Conservation (phyloP, 108 stramenopile species). For the Ochromonas danica region DNA sequence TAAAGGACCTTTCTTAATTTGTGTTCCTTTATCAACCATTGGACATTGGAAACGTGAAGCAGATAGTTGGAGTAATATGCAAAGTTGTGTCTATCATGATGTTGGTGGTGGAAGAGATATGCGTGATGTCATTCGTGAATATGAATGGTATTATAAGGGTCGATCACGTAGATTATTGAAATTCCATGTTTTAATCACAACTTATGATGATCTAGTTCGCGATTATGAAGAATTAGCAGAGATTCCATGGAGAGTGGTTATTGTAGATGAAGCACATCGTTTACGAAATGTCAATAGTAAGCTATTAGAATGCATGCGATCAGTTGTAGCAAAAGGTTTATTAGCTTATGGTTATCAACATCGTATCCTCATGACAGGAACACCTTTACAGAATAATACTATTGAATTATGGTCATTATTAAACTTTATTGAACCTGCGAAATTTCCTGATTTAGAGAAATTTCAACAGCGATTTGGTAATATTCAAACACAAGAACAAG, state of each 20-base stretch:
- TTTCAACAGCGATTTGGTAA: slow-evolving; percentile 85
- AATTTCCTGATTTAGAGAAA: slow-evolving; percentile 79
- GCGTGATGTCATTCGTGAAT: slow-evolving; percentile 89
- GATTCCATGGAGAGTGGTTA: slow-evolving; percentile 58
- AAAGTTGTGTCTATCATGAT: slow-evolving; percentile 92
- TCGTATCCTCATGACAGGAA: slow-evolving; percentile 94
- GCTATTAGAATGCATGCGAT: slow-evolving; percentile 86
- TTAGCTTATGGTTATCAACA: slow-evolving; percentile 81
- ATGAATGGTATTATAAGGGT: slow-evolving; percentile 39
- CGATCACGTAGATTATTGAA: slow-evolving; percentile 43
- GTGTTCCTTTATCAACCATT: slow-evolving; percentile 91
- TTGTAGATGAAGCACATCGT: slow-evolving; percentile 60
- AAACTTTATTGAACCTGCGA: slow-evolving; percentile 91
- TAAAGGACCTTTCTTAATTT: slow-evolving; percentile 86
- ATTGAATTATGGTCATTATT: slow-evolving; percentile 93
- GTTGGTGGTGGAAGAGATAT: slow-evolving; percentile 74
- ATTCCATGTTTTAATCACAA: slow-evolving; percentile 84
- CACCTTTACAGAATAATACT: slow-evolving; percentile 97
- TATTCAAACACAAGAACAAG: slow-evolving; percentile 82
- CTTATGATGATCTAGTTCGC: slow-evolving; percentile 83
- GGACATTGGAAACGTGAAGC: slow-evolving; percentile 98
- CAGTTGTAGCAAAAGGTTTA: slow-evolving; percentile 66
- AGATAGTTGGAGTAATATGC: slow-evolving; percentile 94
- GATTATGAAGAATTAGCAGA: slow-evolving; percentile 76
- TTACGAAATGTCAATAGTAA: slow-evolving; percentile 86